Base-by-base conservation (phyloP, 164 flowering plant genomes). In the Santalum album region DNA sequence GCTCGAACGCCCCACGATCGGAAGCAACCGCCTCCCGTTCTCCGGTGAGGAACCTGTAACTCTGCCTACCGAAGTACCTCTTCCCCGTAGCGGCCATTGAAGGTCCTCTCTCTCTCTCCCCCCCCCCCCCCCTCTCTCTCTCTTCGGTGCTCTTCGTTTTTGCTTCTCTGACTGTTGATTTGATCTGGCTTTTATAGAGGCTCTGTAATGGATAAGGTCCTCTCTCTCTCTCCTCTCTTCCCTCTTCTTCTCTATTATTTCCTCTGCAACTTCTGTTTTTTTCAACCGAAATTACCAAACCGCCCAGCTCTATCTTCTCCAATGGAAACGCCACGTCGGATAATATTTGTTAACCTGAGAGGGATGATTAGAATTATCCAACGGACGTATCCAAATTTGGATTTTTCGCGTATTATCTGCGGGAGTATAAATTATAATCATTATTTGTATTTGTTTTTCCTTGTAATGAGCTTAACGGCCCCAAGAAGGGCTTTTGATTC, bases 41-140 rank as follows among this genome's bases (percentile, higher is more conserved):
- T 43, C 50, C 52, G 25, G 74, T 16, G 39, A 78, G 72, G 53
- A 69, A 75, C 17, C 80, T 65, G 78, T 66, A 67, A 67, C 52
- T 74, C 9, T 67, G 27, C 25, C 78, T 48, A 0, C 69, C 53
- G 35, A 64, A 67, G 74, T 72, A 75, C 61, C 60, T 72, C 44
- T 58, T 71, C 0, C 78, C 44, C 6, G 34, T 9, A 27, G 76
- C 63, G 35, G 80, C 78, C 81, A 77, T 79, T 35, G 58, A 40
- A 19, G 58, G 29, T 3, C 22, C 14, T 11, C 19, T 21, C 20
- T 24, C 43, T 17, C 21, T n/a, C 2, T 2, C 21, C 3, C 3
- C 5, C 3, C 19, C 29, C 11, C 7, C 26, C 49, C 52, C 22
- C 27, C 6, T 48, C 39, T 39, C 35, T 50, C 45, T 54, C 6